Evolutionary conservation across 495 filamentous ascomycete species (phyloP), one percentile per base, ranked within the genome.

Genomic region (Aspergillus sclerotiicarbonarius): DNA sequence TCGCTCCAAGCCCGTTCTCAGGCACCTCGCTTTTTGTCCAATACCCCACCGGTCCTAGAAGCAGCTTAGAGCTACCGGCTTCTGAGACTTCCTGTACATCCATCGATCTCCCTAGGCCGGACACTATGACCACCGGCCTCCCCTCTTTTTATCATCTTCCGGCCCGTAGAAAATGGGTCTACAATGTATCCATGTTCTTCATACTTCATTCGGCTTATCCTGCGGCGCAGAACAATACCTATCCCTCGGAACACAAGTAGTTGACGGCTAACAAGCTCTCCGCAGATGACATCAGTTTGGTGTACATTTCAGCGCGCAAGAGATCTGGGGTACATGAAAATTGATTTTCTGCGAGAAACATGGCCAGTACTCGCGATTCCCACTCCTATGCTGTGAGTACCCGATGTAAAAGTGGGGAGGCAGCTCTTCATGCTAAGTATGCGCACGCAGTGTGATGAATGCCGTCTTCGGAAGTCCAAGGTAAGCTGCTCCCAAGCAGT

Each of bases 391-490:
- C 76, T 64, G 76, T 79, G 68, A 68, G 74, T 74, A 19, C 12
- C 47, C 57, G 3, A 44, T 13, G 18, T 10, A 19, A 16, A 44
- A 32, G 9, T 12, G 18, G 4, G 51, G 20, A 18, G 5, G 37
- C n/a, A 58, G 29, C 37, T 8, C 8, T 16, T 21, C 58, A 52
- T 59, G 19, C 43, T 18, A 37, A 21, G 50, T 33, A 46, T 37
- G 12, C 10, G 30, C 13, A 21, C 39, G 44, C 55, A 79, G 76
- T 81, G 78, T 65, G 78, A 81, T 65, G 76, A 76, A 66, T 81
- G 78, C 61, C 74, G 78, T 50, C 66, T 77, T 31, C 69, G 75
- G 54, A 81, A 80, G 65, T 79, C 75, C 51, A 79, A 73, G 70
- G 77, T 80, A 61, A 63, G 66, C 59, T 9, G 29, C 43, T 6